A percentile compares a stretch with the other conserved stretches of the same genome.
phyloP scores from a whole-genome alignment of 129 eudicot species.

The Flaveria linearis region DNA sequence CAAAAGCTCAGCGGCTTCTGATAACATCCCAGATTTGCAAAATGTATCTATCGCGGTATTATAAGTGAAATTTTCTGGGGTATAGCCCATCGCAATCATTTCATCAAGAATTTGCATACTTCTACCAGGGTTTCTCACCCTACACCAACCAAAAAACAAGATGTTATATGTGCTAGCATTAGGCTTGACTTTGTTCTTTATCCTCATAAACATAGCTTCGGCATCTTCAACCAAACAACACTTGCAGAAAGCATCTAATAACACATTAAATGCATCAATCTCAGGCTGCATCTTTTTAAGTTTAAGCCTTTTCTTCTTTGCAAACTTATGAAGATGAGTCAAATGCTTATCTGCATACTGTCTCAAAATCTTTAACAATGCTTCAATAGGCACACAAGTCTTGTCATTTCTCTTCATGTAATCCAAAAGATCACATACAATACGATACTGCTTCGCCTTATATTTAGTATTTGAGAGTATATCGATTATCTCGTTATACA shows the following conservation, averaged over 20 bases:
- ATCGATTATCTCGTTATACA: conserved; percentile 72
- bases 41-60: conserved; percentile 84
- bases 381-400: conserved; percentile 61
- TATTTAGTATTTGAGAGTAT: conserved; percentile 77
- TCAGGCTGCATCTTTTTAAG: conserved; percentile 77
- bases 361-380: conserved; percentile 54
- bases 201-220: conserved; percentile 61
- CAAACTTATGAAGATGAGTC: conserved; percentile 74
- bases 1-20: conserved; percentile 63
- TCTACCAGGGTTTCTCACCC: conserved; percentile 67
- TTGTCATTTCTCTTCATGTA: conserved; percentile 74
- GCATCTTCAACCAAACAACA: conserved; percentile 83
- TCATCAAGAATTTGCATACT: conserved; percentile 69
- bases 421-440: conserved; percentile 80
- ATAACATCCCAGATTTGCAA: conserved; percentile 76
- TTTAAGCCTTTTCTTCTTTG: conserved; percentile 80
- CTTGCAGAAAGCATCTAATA: conserved; percentile 81
- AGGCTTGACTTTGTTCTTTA: conserved; percentile 61
- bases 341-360: conserved; percentile 79
- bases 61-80: conserved; percentile 81
- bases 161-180: conserved; percentile 68
- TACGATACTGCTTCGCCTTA: conserved; percentile 72
- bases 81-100: conserved; percentile 65
- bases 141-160: conserved; percentile 92
- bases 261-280: conserved; percentile 67